Evolutionary conservation across 306 rosid genomes (phyloP), one percentile per base, ranked within the genome.

Genomic region (Vigna nakashimae): DNA sequence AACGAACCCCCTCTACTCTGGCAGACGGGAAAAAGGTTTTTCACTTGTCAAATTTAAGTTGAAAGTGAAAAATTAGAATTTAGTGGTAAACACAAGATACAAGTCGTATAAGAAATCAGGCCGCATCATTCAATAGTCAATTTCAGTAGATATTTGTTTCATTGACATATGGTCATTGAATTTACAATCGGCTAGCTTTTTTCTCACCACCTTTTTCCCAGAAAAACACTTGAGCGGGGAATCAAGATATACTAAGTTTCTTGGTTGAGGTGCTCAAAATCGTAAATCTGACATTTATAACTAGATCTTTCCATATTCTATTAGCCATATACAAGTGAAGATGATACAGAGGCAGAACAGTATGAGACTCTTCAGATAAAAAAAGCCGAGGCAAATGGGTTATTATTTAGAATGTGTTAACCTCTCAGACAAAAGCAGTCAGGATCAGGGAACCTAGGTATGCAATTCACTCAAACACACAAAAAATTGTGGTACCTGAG

Each of bases 401-500:
- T 83, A 43, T 51, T 26, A 52, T 68, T 36, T 34, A 45, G 16
- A 18, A 59, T 48, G 74, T n/a, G 24, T 26, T 43, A 38, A 59
- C 58, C 82, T 43, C 74, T 56, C 20, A 63, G 28, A 32, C 20
- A 78, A 51, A 34, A 26, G 26, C 74, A 83, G 48, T 17, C 22
- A 59, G 1, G 28, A 4, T 0, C 28, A 26, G 0, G 48, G 55
- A 74, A 17, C 49, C 43, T 53, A 3, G 66, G 64, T 38, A 70
- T 17, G 49, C 48, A 72, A 48, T 74, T 69, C 62, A 57, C 24
- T 55, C 2, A 15, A 73, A 64, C 32, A 51, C 6, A 28, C 79
- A 60, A 64, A 14, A 73, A 69, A 71, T n/a, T 18, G 74, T 20
- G 32, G 57, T 86, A 95, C 99, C 99, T 96, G 99, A 74, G 97